Evolutionary conservation across 176 grass and related monocot genomes (phyloP), one percentile per base, ranked within the genome.

Genomic region (Guadua angustifolia): DNA sequence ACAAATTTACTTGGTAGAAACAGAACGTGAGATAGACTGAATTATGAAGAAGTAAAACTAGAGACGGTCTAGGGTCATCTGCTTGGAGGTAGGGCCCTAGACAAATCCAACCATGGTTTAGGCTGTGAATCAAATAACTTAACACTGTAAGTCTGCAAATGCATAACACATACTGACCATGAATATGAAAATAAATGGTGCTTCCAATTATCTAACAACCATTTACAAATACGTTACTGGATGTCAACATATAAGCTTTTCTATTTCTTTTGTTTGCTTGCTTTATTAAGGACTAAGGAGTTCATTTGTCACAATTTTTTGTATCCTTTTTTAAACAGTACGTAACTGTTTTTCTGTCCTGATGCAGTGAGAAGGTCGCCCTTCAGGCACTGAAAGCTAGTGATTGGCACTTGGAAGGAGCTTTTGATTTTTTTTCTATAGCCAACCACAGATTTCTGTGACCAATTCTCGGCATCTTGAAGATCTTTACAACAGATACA

Each of bases 341-440:
- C 62, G 11, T 82, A 18, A 74, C 8, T 26, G 44, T 53, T 61
- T 70, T 65, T 66, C 56, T 75, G 15, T 73, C 25, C 24, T 83
- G 45, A 61, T 82, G 46, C 89, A 99, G 97, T 73, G 97, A 99
- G 89, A 99, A 96, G 84, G 78, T 94, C 74, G 97, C 97, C 77
- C 86, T 99, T 86, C 97, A 96, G 78, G 93, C 93, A 43, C 60
- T 99, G 44, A 99, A 99, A 92, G 93, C 84, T 81, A 96, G 97
- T 77, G 97, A 99, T 76, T 99, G 97, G 97, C 97, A 99, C 74
- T 76, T 99, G 59, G 97, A 99, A 85, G 97, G 93, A 58, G 93
- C 97, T 86, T 99, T 99, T 94, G 97, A 99, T 84, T 89, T 86
- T n/a, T n/a, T 46, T 99, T 99, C 80, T 96, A 99, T 82, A 99